These are phyloP conservation scores for Xylariaceae sp. DNA, from an alignment of 2,329 filamentous ascomycete species.

Conservation along the genomic window DNA sequence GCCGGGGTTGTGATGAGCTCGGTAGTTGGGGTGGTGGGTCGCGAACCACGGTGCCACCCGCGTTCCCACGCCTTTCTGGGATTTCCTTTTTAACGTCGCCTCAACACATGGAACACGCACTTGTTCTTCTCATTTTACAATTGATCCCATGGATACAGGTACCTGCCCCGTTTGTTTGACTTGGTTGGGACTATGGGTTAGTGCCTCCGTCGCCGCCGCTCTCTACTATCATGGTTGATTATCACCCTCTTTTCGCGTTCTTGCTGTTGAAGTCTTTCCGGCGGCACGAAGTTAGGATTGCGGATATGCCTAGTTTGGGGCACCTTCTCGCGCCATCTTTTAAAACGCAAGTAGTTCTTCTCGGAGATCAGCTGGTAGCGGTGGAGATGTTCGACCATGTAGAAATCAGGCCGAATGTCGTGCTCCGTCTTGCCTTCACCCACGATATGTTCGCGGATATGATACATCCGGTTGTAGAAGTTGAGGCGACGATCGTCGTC, in stretches of 20 bases:
- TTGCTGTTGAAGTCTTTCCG: constrained; percentile 2
- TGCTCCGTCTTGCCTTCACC: constrained; percentile 23
- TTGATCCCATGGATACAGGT: background rate
- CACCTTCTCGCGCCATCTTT: constrained; percentile 17
- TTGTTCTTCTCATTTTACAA: background rate
- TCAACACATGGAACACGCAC: background rate
- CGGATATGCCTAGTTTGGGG: constrained; percentile 5
- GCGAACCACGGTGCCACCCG: background rate
- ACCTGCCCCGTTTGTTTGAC: background rate
- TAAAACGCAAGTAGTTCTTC: background rate
- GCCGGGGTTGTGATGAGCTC: background rate
- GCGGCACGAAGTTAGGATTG: constrained; percentile 1
- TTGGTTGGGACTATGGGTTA: background rate
- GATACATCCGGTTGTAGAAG: constrained; percentile 49
- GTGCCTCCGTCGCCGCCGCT: background rate
- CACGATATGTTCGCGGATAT: constrained; percentile 51
- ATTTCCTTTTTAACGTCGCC: background rate
- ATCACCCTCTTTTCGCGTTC: background rate
- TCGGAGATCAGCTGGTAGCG: constrained; percentile 14
- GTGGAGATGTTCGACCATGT: constrained; percentile 74
- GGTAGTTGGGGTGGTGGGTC: background rate
- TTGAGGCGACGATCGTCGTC: constrained; percentile 26
- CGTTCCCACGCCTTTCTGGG: background rate
- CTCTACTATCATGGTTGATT: constrained; percentile 7
- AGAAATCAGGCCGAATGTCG: constrained; percentile 81